Base-by-base conservation (phyloP, 768 basidiomycete genomes). In the Mycena alexandri region DNA sequence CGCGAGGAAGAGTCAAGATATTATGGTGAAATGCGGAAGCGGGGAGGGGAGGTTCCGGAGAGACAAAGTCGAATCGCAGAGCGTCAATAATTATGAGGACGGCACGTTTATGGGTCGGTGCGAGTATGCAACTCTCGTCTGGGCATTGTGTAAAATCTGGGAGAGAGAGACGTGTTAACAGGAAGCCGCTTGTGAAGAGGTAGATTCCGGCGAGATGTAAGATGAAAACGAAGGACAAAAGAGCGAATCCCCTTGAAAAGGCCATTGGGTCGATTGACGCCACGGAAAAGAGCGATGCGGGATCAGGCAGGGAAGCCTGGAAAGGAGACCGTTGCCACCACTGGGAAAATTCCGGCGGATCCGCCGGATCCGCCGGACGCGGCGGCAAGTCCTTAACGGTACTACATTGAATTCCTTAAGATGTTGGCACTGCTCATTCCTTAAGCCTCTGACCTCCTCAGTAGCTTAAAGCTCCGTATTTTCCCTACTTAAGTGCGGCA, bases 41-140 rank as follows among this genome's bases (percentile, higher is more conserved):
- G 4, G 90, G 90, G 19, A 79, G 73, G 7, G 89, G 89, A 0
- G 92, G 89, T 61, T 91, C 75, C 2, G 91, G 89, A 0, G 94
- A 86, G 50, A 99, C 80, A 76, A 99, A 99, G 79, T 99, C 97
- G 74, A 95, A 96, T 3, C 98, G 92, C 24, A 99, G 84, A 0
- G 97, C 87, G 78, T 99, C 98, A 71, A 99, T 93, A 60, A 99
- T 87, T 69, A 99, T 84, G 44, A 98, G 65, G 29, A 99, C 85
- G 8, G 93, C 93, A 70, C 93, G 89, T 68, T 86, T 85, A 82
- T 96, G 93, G 0, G 92, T 93, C 0, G 89, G 84, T 22, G 78
- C 74, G 10, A 90, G 79, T 11, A 84, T 85, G 75, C 87, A 88
- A 6, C 76, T 66, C 17, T 76, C 65, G 50, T 75, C 74, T 0